These are phyloP conservation scores for Rhodotorula sp. DNA, from an alignment of 1,284 basidiomycete genomes.

Conservation along the genomic window DNA sequence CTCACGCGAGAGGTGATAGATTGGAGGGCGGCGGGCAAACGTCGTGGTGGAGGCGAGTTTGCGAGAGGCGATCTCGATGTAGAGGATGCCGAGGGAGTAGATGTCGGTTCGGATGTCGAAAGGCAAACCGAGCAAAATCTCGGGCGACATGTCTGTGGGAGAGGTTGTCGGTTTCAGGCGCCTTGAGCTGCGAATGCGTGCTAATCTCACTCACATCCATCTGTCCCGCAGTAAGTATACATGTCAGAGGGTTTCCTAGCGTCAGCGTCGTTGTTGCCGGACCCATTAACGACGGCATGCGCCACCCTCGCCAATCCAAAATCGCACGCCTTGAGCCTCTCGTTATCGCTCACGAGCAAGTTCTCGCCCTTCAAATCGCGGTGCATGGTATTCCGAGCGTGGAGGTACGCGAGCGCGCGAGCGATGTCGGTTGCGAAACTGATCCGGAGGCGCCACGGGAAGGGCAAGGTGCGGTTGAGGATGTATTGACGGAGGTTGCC, in stretches of 20 bases:
- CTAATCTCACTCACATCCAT: slow-evolving; percentile 62
- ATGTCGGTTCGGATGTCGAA: slow-evolving; percentile 86
- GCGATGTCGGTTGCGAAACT: slow-evolving; percentile 93
- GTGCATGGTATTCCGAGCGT: slow-evolving; percentile 74
- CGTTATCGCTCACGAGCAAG: slow-evolving; percentile 86
- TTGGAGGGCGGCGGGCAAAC: slow-evolving; percentile 73
- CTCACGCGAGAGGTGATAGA: slow-evolving; percentile 70
- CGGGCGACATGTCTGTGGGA: slow-evolving; percentile 60
- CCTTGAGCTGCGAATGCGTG: too few relatives aligned
- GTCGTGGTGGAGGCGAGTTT: slow-evolving; percentile 73
- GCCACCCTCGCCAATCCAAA: slow-evolving; percentile 80
- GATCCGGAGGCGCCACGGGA: slow-evolving; percentile 85
- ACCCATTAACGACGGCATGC: slow-evolving; percentile 56
- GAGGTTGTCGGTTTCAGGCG: background rate
- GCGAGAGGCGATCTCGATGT: slow-evolving; percentile 86
- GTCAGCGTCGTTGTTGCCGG: slow-evolving; percentile 75
- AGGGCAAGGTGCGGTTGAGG: slow-evolving; percentile 65
- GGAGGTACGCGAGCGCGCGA: slow-evolving; percentile 91
- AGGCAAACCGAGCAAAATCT: slow-evolving; percentile 84
- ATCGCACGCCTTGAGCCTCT: slow-evolving; percentile 92
- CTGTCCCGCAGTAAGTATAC: slow-evolving; percentile 87
- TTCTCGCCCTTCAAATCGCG: slow-evolving; percentile 95
- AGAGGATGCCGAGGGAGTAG: slow-evolving; percentile 68
- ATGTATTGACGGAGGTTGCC: slow-evolving; percentile 85
- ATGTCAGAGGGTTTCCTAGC: slow-evolving; percentile 55